These are phyloP conservation scores for Aspergillus texensis DNA, from an alignment of 2,329 filamentous ascomycete genomes.

Conservation along the genomic window DNA sequence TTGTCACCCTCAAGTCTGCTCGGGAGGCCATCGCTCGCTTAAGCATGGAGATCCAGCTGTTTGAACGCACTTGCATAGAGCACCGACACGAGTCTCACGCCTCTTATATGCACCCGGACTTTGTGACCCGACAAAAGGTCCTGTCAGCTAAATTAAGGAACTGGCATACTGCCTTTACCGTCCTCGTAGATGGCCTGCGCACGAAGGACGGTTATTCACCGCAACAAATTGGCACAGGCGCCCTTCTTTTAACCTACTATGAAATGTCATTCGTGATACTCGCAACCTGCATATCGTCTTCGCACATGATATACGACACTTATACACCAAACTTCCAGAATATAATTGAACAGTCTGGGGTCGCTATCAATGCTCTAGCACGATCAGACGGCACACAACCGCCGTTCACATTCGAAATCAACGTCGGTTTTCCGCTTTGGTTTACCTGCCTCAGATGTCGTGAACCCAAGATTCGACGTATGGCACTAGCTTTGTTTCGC, in stretches of 20 bases:
- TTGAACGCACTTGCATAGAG: constrained; percentile 4
- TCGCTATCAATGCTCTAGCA: constrained; percentile 4
- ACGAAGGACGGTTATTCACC: neutral
- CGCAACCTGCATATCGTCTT: neutral
- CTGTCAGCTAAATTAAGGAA: neutral
- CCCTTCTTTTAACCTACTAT: constrained; percentile 10
- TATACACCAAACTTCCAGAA: constrained; percentile 4
- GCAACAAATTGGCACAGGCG: neutral
- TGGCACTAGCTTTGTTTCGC: constrained; percentile 6
- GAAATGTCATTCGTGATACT: neutral
- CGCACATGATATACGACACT: constrained; percentile 1
- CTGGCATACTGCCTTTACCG: constrained; percentile 9
- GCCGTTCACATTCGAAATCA: constrained; percentile 15
- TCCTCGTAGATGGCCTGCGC: neutral
- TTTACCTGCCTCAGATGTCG: constrained; percentile 13
- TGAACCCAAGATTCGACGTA: constrained; percentile 4
- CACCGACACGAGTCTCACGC: neutral
- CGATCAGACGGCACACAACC: constrained; percentile 13
- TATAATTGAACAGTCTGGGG: constrained; percentile 9
- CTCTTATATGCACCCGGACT: neutral
- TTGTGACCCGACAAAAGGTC: neutral
- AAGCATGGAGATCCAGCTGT: constrained; percentile 1
- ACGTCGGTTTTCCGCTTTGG: constrained; percentile 7
- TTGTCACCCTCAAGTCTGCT: constrained; percentile 23
- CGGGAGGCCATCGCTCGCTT: constrained; percentile 5